Conservation (phyloP, 179 eudicot species). For the Spergularia azorica region DNA sequence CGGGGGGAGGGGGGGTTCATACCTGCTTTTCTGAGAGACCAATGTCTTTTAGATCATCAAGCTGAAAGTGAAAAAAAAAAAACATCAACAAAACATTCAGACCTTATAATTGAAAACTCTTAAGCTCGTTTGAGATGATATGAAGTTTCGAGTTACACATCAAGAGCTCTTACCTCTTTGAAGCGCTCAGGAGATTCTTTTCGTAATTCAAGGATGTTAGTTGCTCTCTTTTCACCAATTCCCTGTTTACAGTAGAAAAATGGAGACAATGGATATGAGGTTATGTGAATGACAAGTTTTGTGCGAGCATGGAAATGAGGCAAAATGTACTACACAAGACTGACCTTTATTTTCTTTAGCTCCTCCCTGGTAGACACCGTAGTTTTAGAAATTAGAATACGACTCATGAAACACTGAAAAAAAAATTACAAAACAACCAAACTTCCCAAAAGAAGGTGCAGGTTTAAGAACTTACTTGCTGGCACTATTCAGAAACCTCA, state of each 20-base stretch:
- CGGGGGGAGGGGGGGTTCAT: not conserved
- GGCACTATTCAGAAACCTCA: constrained; percentile 70
- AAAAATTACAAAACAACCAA: too few relatives aligned
- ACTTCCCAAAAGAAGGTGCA: not conserved
- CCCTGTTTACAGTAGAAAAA: constrained; percentile 42
- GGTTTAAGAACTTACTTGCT: constrained; percentile 61
- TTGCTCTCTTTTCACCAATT: constrained; percentile 88
- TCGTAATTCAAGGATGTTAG: constrained; percentile 70
- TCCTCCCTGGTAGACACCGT: constrained; percentile 55
- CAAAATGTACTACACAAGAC: constrained; percentile 5
- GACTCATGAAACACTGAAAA: not conserved
- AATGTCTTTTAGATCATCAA: constrained; percentile 78
- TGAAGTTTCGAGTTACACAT: not conserved
- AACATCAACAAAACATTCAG: not conserved
- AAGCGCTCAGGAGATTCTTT: constrained; percentile 87
- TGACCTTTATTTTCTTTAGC: constrained; percentile 66
- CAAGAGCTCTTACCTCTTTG: constrained; percentile 49
- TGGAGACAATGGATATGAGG: not conserved
- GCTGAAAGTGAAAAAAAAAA: constrained; percentile 49
- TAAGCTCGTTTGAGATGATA: not conserved
- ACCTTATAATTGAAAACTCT: not conserved
- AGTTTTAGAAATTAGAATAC: not conserved
- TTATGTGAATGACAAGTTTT: too few relatives aligned
- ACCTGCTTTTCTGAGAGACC: constrained; percentile 93
- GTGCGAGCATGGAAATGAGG: not conserved